Percentiles rank a stretch among this genome's conserved stretches.
Conservation (phyloP, 305 asterid genomes). For the Fraxinus sp. region DNA sequence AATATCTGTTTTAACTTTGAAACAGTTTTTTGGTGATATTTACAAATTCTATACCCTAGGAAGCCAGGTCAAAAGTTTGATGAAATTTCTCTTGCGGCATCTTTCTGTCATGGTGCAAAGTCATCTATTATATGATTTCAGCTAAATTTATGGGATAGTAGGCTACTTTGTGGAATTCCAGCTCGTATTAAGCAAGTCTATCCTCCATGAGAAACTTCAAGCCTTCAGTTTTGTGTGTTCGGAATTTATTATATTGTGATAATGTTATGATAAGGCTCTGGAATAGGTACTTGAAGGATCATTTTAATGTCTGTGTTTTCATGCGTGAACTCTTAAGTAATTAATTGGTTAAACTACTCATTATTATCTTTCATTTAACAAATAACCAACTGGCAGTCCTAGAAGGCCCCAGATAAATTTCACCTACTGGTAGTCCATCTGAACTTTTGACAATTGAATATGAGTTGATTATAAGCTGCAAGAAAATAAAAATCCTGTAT, state of each 20-base stretch:
- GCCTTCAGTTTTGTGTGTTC: conserved; percentile 65
- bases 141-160: conserved; percentile 83
- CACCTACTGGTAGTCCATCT: background rate
- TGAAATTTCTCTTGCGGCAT: conserved; percentile 41
- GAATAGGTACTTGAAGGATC: background rate
- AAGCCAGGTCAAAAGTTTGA: conserved; percentile 10
- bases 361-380: background rate
- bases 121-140: conserved; percentile 65
- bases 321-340: background rate
- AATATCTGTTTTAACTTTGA: conserved; percentile 8
- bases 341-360: background rate
- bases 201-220: conserved; percentile 94
- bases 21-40: conserved; percentile 2
- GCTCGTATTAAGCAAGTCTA: conserved; percentile 66
- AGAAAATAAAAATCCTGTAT: background rate
- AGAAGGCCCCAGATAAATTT: background rate
- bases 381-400: conserved; percentile 2
- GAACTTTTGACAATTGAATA: conserved; percentile 5
- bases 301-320: background rate
- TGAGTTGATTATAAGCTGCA: background rate
- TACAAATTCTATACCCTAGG: background rate
- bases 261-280: background rate
- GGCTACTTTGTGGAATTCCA: conserved; percentile 95
- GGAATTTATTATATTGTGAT: conserved; percentile 15
- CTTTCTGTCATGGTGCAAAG: conserved; percentile 70